Percentiles rank a stretch among this genome's conserved stretches.
Conservation (phyloP, 2,329 filamentous ascomycete genomes). For the Cytospora schulzeri region DNA sequence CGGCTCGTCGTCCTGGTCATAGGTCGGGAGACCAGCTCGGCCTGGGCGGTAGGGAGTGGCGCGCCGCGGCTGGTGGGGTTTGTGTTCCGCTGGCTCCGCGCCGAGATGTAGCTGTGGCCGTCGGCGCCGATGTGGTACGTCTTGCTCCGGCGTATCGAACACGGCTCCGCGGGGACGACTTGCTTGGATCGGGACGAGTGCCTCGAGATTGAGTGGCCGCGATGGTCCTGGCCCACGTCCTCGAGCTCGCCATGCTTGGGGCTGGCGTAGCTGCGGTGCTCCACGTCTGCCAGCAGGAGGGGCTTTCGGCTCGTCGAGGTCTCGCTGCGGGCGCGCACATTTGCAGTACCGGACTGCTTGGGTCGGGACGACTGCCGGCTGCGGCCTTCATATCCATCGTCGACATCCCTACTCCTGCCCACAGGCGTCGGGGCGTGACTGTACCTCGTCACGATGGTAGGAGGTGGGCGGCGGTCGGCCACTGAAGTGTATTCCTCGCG, state of each 20-base stretch:
- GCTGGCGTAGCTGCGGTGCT: slow-evolving; percentile 44
- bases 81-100: slow-evolving; percentile 42
- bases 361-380: slow-evolving; percentile 45
- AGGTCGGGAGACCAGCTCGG: slow-evolving; percentile 33
- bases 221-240: slow-evolving; percentile 26
- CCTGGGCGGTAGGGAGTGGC: slow-evolving; percentile 29
- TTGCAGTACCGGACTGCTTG: slow-evolving; percentile 35
- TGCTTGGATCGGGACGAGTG: slow-evolving; percentile 22
- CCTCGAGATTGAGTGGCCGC: slow-evolving; percentile 30
- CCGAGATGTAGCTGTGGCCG: slow-evolving; percentile 48
- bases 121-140: slow-evolving; percentile 34
- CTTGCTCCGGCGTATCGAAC: slow-evolving; percentile 31
- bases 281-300: slow-evolving; percentile 44
- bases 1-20: slow-evolving; percentile 34
- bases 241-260: slow-evolving; percentile 37
- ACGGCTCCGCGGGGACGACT: slow-evolving; percentile 9
- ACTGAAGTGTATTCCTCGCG: slow-evolving; percentile 38
- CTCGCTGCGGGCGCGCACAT: slow-evolving; percentile 46
- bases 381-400: slow-evolving; percentile 43
- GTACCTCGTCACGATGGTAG: slow-evolving; percentile 28
- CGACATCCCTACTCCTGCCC: slow-evolving; percentile 36
- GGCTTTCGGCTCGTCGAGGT: slow-evolving; percentile 39
- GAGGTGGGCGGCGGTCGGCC: slow-evolving; percentile 39
- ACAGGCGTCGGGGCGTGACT: slow-evolving; percentile 40
- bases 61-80: slow-evolving; percentile 38